Base-by-base conservation (phyloP, 495 filamentous ascomycete genomes). In the Parmelia sp. region DNA sequence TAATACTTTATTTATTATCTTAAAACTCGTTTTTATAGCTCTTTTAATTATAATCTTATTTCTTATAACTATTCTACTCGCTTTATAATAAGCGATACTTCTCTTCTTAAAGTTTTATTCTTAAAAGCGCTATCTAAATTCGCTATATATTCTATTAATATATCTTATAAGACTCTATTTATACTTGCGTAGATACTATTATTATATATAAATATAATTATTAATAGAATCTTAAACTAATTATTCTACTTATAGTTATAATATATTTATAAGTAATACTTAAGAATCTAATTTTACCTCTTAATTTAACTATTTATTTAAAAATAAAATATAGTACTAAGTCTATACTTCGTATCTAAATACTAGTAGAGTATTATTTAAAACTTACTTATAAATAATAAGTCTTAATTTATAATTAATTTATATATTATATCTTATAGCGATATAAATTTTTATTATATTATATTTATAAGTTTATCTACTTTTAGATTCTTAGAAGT, bases 231-330 rank as follows among this genome's bases (percentile, higher is more conserved):
- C 4, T 44, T 21, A 21, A 44, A 21, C 21, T 44, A 44, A 49
- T 74, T 67, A 25, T 66, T 39, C 53, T 74, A 57, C 44, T 66
- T 31, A 23, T 66, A 65, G 47, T 72, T 72, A 11, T 36, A 35
- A 49, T 69, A 74, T 5, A 27, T 44, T 33, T 47, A 40, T 11
- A 73, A 36, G 33, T 71, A 74, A 5, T 60, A 15, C 61, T 74
- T 64, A 4, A 74, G 15, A 0, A 47, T 59, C 39, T 71, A 45
- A 44, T 73, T 73, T 51, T 65, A 27, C 8, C 35, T 49, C 9
- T 49, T 9, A 47, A 11, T 47, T 8, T 47, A 11, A 23, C 8
- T 11, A 47, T 47, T 8, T 10, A 11, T 47, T 25, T 49, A 9
- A 49, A 11, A 17, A 15, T 49, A 9, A 14, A 49, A 49, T 23